Percentiles rank a stretch among this genome's conserved stretches.
Conservation (phyloP, 2,329 filamentous ascomycete genomes). For the Purpureocillium lavendulum region DNA sequence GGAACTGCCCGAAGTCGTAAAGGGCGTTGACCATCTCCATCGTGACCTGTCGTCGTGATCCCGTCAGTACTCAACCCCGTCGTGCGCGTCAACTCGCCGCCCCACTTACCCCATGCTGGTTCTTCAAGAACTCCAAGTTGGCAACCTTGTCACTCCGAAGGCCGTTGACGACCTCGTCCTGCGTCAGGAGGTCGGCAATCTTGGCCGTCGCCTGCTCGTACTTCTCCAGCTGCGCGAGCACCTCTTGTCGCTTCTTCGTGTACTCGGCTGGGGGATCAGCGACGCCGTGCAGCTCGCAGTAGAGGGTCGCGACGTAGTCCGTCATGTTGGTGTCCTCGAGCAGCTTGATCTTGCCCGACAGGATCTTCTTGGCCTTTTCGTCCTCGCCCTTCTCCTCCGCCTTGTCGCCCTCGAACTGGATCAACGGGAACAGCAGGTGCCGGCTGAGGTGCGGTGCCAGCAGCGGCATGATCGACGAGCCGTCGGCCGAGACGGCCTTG, state of each 20-base stretch:
- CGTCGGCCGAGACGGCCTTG: slow-evolving; percentile 50
- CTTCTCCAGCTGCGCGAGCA: slow-evolving; percentile 72
- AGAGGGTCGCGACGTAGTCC: slow-evolving; percentile 88
- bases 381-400: slow-evolving; percentile 65
- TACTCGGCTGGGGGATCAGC: slow-evolving; percentile 76
- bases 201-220: slow-evolving; percentile 82
- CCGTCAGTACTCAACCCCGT: slow-evolving; percentile 1
- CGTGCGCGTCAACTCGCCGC: slow-evolving; percentile 3
- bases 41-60: slow-evolving; percentile 52
- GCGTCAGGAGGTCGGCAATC: slow-evolving; percentile 77
- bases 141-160: slow-evolving; percentile 94
- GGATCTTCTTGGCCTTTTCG: slow-evolving; percentile 57
- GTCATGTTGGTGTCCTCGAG: slow-evolving; percentile 98
- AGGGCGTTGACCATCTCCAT: slow-evolving; percentile 93
- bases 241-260: slow-evolving; percentile 79
- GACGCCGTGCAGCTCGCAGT: slow-evolving; percentile 80
- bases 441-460: slow-evolving; percentile 89
- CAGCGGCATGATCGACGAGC: slow-evolving; percentile 78
- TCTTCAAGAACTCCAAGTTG: slow-evolving; percentile 97
- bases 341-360: slow-evolving; percentile 83
- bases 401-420: slow-evolving; percentile 81
- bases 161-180: slow-evolving; percentile 84
- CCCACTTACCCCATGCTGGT: slow-evolving; percentile 73
- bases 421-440: slow-evolving; percentile 90
- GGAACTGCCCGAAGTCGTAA: slow-evolving; percentile 92